A percentile compares a stretch with the other conserved stretches of the same genome.
These are phyloP conservation scores for Morella rubra DNA, from an alignment of 306 rosid species.

Conservation along the genomic window DNA sequence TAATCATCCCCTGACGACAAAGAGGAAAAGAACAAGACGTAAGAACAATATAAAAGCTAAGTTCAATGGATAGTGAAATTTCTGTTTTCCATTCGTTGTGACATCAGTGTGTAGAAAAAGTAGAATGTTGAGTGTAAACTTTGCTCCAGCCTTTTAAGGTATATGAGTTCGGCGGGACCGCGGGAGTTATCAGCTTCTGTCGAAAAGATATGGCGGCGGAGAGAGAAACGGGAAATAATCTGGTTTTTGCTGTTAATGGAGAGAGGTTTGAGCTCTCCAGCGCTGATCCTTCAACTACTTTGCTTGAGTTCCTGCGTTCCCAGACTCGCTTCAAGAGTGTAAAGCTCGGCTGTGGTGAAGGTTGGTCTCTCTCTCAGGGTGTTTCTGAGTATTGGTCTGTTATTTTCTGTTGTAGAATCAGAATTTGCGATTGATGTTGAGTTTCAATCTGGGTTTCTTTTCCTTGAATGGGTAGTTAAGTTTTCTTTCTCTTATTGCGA, in stretches of 20 bases:
- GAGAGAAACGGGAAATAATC: slow-evolving; percentile 6
- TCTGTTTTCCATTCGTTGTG: too few relatives aligned
- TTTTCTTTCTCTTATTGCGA: not conserved
- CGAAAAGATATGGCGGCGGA: slow-evolving; percentile 34
- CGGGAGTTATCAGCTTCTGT: not conserved
- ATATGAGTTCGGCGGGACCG: not conserved
- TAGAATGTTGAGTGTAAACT: too few relatives aligned
- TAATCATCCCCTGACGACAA: too few relatives aligned
- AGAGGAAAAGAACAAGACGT: too few relatives aligned
- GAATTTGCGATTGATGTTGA: not conserved
- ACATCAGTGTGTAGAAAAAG: too few relatives aligned
- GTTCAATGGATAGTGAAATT: too few relatives aligned
- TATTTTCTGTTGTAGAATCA: not conserved
- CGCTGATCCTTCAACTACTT: slow-evolving; percentile 67
- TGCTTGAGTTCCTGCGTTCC: slow-evolving; percentile 68
- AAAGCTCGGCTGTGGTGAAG: slow-evolving; percentile 88
- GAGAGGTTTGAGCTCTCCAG: slow-evolving; percentile 54
- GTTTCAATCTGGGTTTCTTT: not conserved
- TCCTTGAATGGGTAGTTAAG: not conserved
- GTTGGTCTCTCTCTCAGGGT: slow-evolving; percentile 25
- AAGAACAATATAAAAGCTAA: too few relatives aligned
- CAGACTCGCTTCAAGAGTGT: slow-evolving; percentile 74
- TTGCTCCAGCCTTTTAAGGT: not conserved
- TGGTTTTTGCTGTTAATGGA: slow-evolving; percentile 66
- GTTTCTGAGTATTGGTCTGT: not conserved